Base-by-base conservation (phyloP, 2,329 filamentous ascomycete species). In the Teratosphaeria nubilosa region DNA sequence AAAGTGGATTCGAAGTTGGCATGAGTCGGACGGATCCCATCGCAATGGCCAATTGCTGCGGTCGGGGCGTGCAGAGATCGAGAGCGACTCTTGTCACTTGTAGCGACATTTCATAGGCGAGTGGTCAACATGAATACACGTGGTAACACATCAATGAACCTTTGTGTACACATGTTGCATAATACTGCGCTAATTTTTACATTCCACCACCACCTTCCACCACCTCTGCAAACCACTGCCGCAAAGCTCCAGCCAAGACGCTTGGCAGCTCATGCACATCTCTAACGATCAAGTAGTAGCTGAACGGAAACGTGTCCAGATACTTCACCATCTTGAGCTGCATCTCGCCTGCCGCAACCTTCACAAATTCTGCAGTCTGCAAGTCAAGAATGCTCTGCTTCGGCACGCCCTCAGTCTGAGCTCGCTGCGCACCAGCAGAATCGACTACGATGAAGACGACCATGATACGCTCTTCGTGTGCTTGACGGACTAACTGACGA, bases 371-470 rank as follows among this genome's bases (percentile, higher is more conserved):
- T 41, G 91, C 92, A 73, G 91, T 87, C 72, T 91, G 90, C 67
- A 97, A 80, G 71, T 96, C 91, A 68, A 97, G 75, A 61, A 99
- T 95, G 66, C 85, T 88, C 57, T 70, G 66, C 64, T 79, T 78
- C 63, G 78, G 78, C 69, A 66, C 65, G 13, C 59, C 64, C 2
- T 59, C 56, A 25, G 59, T 62, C 11, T 58, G 52, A 30, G 63
- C 52, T 30, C 61, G 59, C 37, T 59, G 56, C 27, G 62, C 61
- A n/a, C n/a, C n/a, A 3, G 70, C 70, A 51, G 83, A 79, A 76
- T 99, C 94, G 69, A 99, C 90, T 68, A 99, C 88, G 66, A 99
- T 90, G 72, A 99, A 99, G 5, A 99, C 92, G 62, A 97, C 86
- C 90, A 99, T 96, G 70, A 99, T 95, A 16, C 91, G 82, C 75